Base-by-base conservation (phyloP, 192 early-diverging fungal genomes). In the Coemansia sp. region DNA sequence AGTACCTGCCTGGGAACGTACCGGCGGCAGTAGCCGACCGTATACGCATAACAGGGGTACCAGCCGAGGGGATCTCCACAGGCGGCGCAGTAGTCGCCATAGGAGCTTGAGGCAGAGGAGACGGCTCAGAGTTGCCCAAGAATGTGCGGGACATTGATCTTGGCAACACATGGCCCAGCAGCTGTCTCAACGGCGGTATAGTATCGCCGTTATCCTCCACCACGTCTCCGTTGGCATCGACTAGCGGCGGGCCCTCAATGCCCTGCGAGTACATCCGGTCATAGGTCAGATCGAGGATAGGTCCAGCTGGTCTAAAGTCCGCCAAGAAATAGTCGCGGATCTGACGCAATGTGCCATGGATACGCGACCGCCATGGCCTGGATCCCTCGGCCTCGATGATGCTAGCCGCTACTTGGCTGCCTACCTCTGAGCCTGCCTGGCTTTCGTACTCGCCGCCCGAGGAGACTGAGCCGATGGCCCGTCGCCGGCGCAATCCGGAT, bases 221-320 rank as follows among this genome's bases (percentile, higher is more conserved):
- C 9, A 15, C 31, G 20, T 65, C 67, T 9, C 70, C 57, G 20
- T 67, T 51, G 22, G 63, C 46, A 43, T 73, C 49, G 12, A 33
- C 47, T 16, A 31, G 61, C 24, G 18, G 42, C 24, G n/a, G 6
- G 8, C 67, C 68, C 5, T 74, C 68, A 15, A 67, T 55, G 57
- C 75, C 72, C 57, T 82, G 80, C 52, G 80, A 74, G 57, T 82
- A 82, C 62, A 76, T 38, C 9, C 67, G 72, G 42, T 82, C 80
- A 63, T 82, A 82, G 1, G 80, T 82, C 46, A 82, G 75, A 57
- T 82, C 80, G n/a, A 82, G 75, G 42, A 82, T 82, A 0, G 80
- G 80, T 5, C 68, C 67, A 1, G 80, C 80, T 3, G 80, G 80
- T 0, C 75, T 47, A 49, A 82, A 82, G 62, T 82, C 80, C 0